Base-by-base conservation (phyloP, 169 alveolate species). In the Plasmodium chabaudi region DNA sequence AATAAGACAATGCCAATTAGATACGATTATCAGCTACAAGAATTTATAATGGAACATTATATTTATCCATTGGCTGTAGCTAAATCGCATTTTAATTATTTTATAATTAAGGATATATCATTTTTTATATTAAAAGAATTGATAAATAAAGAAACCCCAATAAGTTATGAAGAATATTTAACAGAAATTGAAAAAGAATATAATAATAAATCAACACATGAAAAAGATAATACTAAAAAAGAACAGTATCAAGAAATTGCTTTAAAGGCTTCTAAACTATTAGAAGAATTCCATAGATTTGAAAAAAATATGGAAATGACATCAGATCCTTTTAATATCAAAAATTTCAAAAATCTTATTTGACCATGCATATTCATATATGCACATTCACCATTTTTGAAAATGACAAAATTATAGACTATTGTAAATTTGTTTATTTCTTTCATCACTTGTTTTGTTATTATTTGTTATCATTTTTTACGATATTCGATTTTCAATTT, bases 11-110 rank as follows among this genome's bases (percentile, higher is more conserved):
- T 79, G 5, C 77, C 77, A 15, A 17, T 79, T 69, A 67, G 95
- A 61, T 87, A 92, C 27, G 96, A 94, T 64, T 93, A 79, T 64
- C 96, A 94, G 25, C 87, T 95, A 53, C 97, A 95, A 53, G 97
- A 95, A 93, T 96, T 94, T 70, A 94, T 93, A 25, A 95, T 96
- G 61, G 97, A 95, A 84, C 97, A 95, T 88, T 92, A 90, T 63
- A 87, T 95, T 60, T 92, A 93, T 44, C 96, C 97, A 19, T 86
- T 95, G 53, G 97, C 96, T 27, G 92, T 95, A 42, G 79, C 94
- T 2, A 95, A 95, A 86, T 95, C 97, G 4, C 97, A 95, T 64
- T 87, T 93, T 25, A 94, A 90, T 75, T 95, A 95, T 73, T 95
- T 96, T 95, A 93, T 92, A 25, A 92, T 96, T 21, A 94, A 94